Conservation (phyloP, 345 rosid genomes). For the Euphorbia peplus region DNA sequence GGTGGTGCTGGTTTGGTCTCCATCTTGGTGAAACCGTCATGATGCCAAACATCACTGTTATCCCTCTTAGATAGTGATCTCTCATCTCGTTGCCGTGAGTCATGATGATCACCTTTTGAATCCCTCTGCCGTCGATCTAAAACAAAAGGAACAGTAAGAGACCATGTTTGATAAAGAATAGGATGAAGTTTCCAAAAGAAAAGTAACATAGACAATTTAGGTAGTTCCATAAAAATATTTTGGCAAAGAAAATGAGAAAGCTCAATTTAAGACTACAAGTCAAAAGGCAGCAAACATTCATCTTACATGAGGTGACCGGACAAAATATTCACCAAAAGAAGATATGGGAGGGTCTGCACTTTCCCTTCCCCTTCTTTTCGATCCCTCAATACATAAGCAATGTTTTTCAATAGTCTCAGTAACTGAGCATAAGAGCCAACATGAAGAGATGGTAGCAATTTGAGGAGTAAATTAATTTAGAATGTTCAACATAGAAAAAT, state of each 20-base stretch:
- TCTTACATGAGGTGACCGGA: too few species aligned
- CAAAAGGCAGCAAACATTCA: too few species aligned
- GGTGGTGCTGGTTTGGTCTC: constrained; percentile 45
- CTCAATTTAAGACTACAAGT: too few species aligned
- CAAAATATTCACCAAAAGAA: too few species aligned
- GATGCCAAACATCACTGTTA: constrained; percentile 49
- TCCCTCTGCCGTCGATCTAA: constrained; percentile 64
- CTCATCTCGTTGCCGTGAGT: constrained; percentile 39
- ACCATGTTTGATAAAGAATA: not conserved
- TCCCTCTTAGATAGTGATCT: constrained; percentile 40
- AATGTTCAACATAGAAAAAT: not conserved
- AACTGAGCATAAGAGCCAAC: too few species aligned
- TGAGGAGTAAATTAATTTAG: not conserved
- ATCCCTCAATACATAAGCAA: too few species aligned
- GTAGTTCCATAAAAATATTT: not conserved
- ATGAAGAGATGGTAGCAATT: not conserved
- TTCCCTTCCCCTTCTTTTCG: too few species aligned
- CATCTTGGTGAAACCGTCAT: constrained; percentile 60
- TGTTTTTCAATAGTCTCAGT: too few species aligned
- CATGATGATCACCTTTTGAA: constrained; percentile 38
- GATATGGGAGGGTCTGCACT: too few species aligned
- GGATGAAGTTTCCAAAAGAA: not conserved
- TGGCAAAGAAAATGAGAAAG: not conserved
- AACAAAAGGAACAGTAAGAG: constrained; percentile 15
- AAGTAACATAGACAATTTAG: not conserved